phyloP scores from a whole-genome alignment of 2,329 filamentous ascomycete species.

The Purpureocillium lavendulum region DNA sequence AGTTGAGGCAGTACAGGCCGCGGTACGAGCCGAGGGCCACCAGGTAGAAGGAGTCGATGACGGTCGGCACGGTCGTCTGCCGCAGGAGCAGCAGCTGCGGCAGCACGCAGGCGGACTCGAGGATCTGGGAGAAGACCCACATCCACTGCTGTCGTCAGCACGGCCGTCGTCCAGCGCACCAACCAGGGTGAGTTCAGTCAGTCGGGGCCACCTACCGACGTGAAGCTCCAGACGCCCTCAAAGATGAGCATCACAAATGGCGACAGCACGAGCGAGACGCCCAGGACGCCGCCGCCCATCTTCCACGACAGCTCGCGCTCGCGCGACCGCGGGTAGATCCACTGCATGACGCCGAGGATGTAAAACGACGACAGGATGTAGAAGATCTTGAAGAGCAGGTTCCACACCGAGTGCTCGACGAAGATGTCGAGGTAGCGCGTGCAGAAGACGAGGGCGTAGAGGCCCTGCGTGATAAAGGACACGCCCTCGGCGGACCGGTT shows the following conservation, averaged over 20 bases:
- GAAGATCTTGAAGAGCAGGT: constrained; percentile 79
- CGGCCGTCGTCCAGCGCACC: too few relatives aligned
- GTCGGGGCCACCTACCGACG: constrained; percentile 28
- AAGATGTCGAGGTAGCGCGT: constrained; percentile 85
- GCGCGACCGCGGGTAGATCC: constrained; percentile 75
- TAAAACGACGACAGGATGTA: constrained; percentile 81
- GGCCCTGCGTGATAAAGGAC: constrained; percentile 81
- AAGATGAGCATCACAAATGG: constrained; percentile 69
- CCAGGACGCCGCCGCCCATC: constrained; percentile 63
- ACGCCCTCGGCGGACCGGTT: constrained; percentile 87
- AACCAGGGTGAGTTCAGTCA: too few relatives aligned
- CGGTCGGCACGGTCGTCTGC: constrained; percentile 90
- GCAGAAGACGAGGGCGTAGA: constrained; percentile 81
- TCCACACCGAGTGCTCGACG: constrained; percentile 49
- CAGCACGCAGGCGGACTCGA: constrained; percentile 85
- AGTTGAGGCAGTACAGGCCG: constrained; percentile 83
- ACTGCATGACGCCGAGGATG: constrained; percentile 81
- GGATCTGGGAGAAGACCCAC: constrained; percentile 83
- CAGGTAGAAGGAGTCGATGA: constrained; percentile 95
- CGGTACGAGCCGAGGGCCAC: constrained; percentile 81
- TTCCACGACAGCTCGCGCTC: constrained; percentile 94
- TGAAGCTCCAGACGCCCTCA: constrained; percentile 39
- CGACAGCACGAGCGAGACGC: constrained; percentile 56
- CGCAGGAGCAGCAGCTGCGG: constrained; percentile 87
- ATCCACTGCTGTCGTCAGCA: constrained; percentile 49